Evolutionary conservation across 208 protist genomes (phyloP).

Genomic region (Kentomonas sorsogonicus): DNA sequence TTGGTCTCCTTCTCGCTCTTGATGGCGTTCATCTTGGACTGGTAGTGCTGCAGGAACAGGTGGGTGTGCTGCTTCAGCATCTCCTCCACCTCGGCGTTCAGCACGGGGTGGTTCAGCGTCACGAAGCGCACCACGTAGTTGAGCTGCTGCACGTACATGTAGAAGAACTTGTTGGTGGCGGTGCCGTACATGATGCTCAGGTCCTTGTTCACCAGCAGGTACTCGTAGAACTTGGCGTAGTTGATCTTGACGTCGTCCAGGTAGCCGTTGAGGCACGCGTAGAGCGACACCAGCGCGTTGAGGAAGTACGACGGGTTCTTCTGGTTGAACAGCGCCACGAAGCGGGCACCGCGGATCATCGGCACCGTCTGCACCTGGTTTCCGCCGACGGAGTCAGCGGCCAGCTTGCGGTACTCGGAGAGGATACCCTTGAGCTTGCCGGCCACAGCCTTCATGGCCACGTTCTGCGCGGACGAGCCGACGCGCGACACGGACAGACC

Average conservation of each 20-base stretch:
- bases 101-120: conserved; percentile 67
- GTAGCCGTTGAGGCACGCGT: conserved; percentile 79
- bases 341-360: conserved; percentile 82
- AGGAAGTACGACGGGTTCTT: conserved; percentile 84
- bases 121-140: conserved; percentile 83
- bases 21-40: conserved; percentile 86
- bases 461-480: conserved; percentile 90
- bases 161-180: conserved; percentile 87
- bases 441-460: conserved; percentile 91
- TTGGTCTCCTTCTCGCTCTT: conserved; percentile 86
- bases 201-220: conserved; percentile 81
- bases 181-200: conserved; percentile 78
- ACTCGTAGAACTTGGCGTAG: conserved; percentile 88
- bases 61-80: conserved; percentile 84
- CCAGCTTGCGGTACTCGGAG: conserved; percentile 92
- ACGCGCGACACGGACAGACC: conserved; percentile 93
- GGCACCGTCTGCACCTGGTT: conserved; percentile 67
- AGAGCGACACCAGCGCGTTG: conserved; percentile 75
- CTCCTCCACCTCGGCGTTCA: conserved; percentile 71
- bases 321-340: conserved; percentile 83
- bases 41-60: conserved; percentile 80
- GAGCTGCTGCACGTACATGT: conserved; percentile 80
- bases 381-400: conserved; percentile 74
- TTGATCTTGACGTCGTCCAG: conserved; percentile 84
- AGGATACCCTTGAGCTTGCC: conserved; percentile 91